Percentiles rank a stretch among this genome's conserved stretches.
Conservation (phyloP, 2,329 filamentous ascomycete species). For the Dendryphion nanum region DNA sequence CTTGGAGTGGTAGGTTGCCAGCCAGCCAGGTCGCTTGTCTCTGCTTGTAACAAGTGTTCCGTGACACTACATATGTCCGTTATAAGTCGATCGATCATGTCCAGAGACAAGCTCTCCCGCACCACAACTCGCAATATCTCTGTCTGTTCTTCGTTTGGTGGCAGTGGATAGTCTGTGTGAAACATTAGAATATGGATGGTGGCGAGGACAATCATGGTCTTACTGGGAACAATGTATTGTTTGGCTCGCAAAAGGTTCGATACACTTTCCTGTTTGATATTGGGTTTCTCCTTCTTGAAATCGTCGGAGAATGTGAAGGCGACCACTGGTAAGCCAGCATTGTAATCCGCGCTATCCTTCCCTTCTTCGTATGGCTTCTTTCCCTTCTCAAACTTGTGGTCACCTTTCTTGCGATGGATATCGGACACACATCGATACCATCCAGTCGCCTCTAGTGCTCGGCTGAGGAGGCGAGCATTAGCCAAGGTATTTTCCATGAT, state of each 20-base stretch:
- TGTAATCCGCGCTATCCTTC: slow-evolving; percentile 58
- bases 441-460: slow-evolving; percentile 62
- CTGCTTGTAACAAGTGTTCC: slow-evolving; percentile 58
- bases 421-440: slow-evolving; percentile 61
- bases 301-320: slow-evolving; percentile 62
- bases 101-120: slow-evolving; percentile 66
- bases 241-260: slow-evolving; percentile 63
- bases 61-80: slow-evolving; percentile 61
- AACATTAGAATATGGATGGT: slow-evolving; percentile 1
- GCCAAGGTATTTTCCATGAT: slow-evolving; percentile 64
- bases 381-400: slow-evolving; percentile 42
- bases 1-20: slow-evolving; percentile 43
- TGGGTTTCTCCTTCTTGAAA: slow-evolving; percentile 60
- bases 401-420: slow-evolving; percentile 60
- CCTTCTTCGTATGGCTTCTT: slow-evolving; percentile 45
- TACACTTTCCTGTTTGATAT: slow-evolving; percentile 63
- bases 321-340: slow-evolving; percentile 66
- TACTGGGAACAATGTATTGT: slow-evolving; percentile 69
- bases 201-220: slow-evolving; percentile 11
- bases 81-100: slow-evolving; percentile 63
- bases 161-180: slow-evolving; percentile 60
- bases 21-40: slow-evolving; percentile 51
- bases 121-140: slow-evolving; percentile 69
- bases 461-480: slow-evolving; percentile 64
- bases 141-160: slow-evolving; percentile 59